phyloP scores from a whole-genome alignment of 805 yeast genomes.

The Tetrapisispora arboricola region DNA sequence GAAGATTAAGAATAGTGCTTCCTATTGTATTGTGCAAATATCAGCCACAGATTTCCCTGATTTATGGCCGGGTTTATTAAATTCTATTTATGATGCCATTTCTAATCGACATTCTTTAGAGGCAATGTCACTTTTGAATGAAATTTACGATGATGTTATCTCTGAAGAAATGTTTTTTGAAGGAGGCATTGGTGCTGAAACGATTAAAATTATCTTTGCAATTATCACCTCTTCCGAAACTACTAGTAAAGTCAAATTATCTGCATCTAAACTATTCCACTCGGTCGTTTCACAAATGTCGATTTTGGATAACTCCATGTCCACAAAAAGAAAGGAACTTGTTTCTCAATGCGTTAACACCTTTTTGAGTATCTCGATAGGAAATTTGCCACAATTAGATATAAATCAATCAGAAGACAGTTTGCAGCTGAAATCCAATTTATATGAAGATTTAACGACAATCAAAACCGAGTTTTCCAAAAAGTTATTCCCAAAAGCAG shows the following conservation, averaged over 20 bases:
- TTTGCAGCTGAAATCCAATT: conserved; percentile 9
- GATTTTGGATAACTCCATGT: conserved; percentile 13
- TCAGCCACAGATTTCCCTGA: conserved; percentile 90
- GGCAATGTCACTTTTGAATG: conserved; percentile 52
- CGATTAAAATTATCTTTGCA: conserved; percentile 41
- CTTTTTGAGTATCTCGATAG: conserved; percentile 9
- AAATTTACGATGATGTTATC: conserved; percentile 75
- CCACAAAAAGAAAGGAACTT: conserved; percentile 13
- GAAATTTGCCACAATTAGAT: conserved; percentile 5
- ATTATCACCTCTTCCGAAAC: conserved; percentile 28
- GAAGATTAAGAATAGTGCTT: conserved; percentile 55
- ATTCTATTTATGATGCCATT: conserved; percentile 36
- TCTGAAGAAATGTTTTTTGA: conserved; percentile 81
- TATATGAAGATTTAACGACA: conserved; percentile 17
- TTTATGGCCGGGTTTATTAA: conserved; percentile 76
- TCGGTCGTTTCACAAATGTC: conserved; percentile 44
- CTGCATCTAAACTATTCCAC: conserved; percentile 43
- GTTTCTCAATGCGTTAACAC: conserved; percentile 12
- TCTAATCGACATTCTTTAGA: conserved; percentile 33
- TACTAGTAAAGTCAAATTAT: conserved; percentile 33
- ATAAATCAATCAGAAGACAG: conserved; percentile 2
- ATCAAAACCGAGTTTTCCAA: conserved; percentile 18
- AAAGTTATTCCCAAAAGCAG: conserved; percentile 10
- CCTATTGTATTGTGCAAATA: conserved; percentile 72
- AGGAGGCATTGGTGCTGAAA: conserved; percentile 50